Evolutionary conservation across 208 protist genomes (phyloP), one percentile per base, ranked within the genome.

Genomic region (Vickermania ingenoplastis): DNA sequence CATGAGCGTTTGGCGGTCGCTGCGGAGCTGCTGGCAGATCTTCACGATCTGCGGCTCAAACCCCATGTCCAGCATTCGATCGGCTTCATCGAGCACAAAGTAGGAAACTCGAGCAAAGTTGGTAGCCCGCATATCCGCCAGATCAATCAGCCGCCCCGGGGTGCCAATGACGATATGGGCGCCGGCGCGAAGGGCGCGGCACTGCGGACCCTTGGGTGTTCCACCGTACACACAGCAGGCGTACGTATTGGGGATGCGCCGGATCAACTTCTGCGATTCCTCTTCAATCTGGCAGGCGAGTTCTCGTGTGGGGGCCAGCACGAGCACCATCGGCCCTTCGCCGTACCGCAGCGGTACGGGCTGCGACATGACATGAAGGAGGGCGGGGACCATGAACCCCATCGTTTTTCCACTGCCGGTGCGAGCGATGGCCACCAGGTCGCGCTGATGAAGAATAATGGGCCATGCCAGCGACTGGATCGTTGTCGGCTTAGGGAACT

Each of bases 51-150:
- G 97, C 13, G 93, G 87, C 69, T 98, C 97, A 71, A 99, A 99
- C 26, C 98, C 98, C 86, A 99, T 96, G 69, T 99, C 98, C 26
- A 99, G 96, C 96, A 99, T 99, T 51, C 97, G 77, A 64, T 99
- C 97, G 3, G 96, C 97, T 75, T 99, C 97, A 67, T 99, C 97
- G 14, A 99, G 73, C 24, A 99, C 97, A 4, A 99, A 81, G 73
- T 98, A 99, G 55, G 91, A 98, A 69, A 97, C 95, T 52, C 96
- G 94, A 59, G 96, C 94, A 13, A 99, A 76, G 71, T 99, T 97
- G 0, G 98, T 71, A 60, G 31, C 3, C 22, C 81, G 79, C n/a
- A 73, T 65, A 56, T 99, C 88, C 1, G 99, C 71, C 53, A 96
- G 82, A 69, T 99, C 97, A 51, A 97, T 92, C 11, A 99, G 76